Conservation (phyloP, 2,329 filamentous ascomycete genomes). For the Ophiostoma triangulosporum region DNA sequence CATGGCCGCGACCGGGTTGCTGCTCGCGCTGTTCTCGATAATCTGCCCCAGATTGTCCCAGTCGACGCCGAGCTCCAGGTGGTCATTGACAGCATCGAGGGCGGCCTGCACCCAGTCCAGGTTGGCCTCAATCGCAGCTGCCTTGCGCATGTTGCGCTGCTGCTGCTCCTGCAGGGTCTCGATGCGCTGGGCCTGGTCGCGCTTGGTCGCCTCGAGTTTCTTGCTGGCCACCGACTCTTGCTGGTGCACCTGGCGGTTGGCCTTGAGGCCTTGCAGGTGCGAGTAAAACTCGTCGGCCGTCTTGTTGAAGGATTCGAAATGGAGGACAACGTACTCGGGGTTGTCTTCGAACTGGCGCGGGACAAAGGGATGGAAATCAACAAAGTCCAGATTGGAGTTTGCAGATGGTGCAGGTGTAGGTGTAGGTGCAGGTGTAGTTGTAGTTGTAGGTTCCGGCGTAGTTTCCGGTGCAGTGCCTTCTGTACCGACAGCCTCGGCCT, state of each 20-base stretch:
- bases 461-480: conserved; percentile 5
- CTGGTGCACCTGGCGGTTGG: conserved; percentile 72
- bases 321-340: conserved; percentile 50
- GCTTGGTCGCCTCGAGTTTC: conserved; percentile 72
- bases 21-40: conserved; percentile 73
- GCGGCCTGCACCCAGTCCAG: conserved; percentile 84
- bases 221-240: conserved; percentile 67
- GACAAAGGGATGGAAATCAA: conserved; percentile 90
- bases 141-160: conserved; percentile 72
- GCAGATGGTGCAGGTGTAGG: not conserved
- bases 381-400: conserved; percentile 49
- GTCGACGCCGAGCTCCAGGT: conserved; percentile 93
- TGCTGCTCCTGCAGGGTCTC: conserved; percentile 73
- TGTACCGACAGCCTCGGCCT: not conserved
- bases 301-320: conserved; percentile 77
- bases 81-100: conserved; percentile 78
- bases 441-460: too few species aligned
- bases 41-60: conserved; percentile 85
- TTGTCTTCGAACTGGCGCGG: conserved; percentile 67
- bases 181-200: conserved; percentile 74
- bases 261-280: conserved; percentile 83
- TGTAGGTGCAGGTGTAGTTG: not conserved
- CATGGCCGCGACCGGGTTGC: conserved; percentile 74
- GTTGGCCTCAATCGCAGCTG: conserved; percentile 81
- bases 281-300: conserved; percentile 97